A percentile compares a stretch with the other conserved stretches of the same genome.
phyloP scores from a whole-genome alignment of 805 yeast genomes.

The Kuraishia piskuri region DNA sequence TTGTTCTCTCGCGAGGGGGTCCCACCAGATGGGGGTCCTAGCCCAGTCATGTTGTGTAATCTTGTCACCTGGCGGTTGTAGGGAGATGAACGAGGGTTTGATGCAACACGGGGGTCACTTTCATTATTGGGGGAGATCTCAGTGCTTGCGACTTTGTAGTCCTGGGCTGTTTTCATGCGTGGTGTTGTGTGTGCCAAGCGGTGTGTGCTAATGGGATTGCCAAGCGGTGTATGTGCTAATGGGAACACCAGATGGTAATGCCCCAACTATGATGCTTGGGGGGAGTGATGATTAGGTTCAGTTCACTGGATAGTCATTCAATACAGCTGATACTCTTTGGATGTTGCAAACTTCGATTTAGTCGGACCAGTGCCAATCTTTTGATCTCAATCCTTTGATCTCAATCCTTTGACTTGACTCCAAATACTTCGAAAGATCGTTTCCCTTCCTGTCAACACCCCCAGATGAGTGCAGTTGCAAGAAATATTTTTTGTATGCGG shows the following conservation, averaged over 20 bases:
- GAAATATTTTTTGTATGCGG: background rate
- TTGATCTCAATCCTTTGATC: too few relatives aligned
- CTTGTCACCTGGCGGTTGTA: conserved; percentile 10
- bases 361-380: too few relatives aligned
- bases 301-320: too few relatives aligned
- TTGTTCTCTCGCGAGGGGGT: conserved; percentile 5
- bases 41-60: background rate
- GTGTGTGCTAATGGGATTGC: background rate
- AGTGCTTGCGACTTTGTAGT: background rate
- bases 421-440: too few relatives aligned
- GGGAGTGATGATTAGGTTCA: too few relatives aligned
- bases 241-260: too few relatives aligned
- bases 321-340: too few relatives aligned
- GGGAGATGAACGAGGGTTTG: conserved; percentile 3
- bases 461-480: background rate
- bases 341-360: too few relatives aligned
- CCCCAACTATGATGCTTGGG: too few relatives aligned
- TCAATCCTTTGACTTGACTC: too few relatives aligned
- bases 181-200: background rate
- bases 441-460: background rate
- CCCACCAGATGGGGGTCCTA: too few relatives aligned
- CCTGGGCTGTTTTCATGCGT: background rate
- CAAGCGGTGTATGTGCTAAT: too few relatives aligned
- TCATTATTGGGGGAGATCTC: background rate
- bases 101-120: conserved; percentile 1